Evolutionary conservation across 352 stramenopile genomes (phyloP).

Genomic region (Globisporangium canariense): DNA sequence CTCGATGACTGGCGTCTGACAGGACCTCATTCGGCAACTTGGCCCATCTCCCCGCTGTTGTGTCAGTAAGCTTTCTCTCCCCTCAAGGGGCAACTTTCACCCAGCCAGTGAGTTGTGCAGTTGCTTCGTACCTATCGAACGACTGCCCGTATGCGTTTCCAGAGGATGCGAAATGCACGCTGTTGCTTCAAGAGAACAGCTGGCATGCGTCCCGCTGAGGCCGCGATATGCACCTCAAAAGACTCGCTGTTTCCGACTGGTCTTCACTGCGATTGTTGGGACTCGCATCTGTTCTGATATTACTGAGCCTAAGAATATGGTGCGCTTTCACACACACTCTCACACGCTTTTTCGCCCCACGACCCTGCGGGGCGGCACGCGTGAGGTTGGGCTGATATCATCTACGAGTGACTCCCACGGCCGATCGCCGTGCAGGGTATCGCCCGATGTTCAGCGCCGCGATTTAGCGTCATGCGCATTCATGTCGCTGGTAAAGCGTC

Average conservation of each 20-base stretch:
- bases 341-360: too few relatives aligned
- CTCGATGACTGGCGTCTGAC: constrained; percentile 4
- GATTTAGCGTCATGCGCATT: too few relatives aligned
- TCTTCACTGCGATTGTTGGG: not conserved
- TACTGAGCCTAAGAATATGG: too few relatives aligned
- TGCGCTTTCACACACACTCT: too few relatives aligned
- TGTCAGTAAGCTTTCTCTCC: not conserved
- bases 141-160: not conserved
- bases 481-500: too few relatives aligned
- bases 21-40: constrained; percentile 7
- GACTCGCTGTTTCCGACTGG: not conserved
- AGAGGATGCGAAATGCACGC: not conserved
- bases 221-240: not conserved
- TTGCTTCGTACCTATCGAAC: not conserved
- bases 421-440: too few relatives aligned
- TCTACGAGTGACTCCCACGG: too few relatives aligned
- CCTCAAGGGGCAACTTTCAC: constrained; percentile 4
- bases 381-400: too few relatives aligned
- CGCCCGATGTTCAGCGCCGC: too few relatives aligned
- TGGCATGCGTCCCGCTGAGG: not conserved
- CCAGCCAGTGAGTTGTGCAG: not conserved
- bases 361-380: too few relatives aligned
- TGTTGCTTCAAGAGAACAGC: not conserved
- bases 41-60: not conserved
- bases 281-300: not conserved